Base-by-base conservation (phyloP, 352 stramenopile species). In the Pythium plurisporium region DNA sequence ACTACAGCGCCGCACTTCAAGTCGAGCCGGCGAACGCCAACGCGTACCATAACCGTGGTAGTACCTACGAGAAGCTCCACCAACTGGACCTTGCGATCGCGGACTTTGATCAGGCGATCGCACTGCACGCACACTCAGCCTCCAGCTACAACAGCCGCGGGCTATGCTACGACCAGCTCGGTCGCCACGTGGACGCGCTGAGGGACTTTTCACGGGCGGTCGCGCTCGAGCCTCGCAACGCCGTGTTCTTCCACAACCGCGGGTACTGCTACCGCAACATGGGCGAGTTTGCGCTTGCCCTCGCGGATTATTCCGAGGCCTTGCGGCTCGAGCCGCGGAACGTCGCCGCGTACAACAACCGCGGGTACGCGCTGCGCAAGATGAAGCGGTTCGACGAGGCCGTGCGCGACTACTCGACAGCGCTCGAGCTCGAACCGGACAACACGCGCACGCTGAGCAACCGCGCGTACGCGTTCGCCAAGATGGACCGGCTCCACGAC, bases 401-500 rank as follows among this genome's bases (percentile, higher is more conserved):
- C 10, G 72, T 92, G 30, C 62, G 65, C 4, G 86, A 95, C 67
- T 96, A 95, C 65, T 76, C 69, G 9, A 82, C 64, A 19, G 82
- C 82, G 41, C 62, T 96, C 2, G 38, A 65, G 29, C 75, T 93
- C 37, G 82, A 94, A 38, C 79, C 81, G n/a, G 61, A 47, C 43
- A 94, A 88, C 58, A 89, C 82, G 23, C 84, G 88, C 23, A 87
- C 81, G 23, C 71, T 91, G 20, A 92, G 87, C 62, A 95, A 95
- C 55, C 82, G 86, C 57, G 86, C 79, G 11, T 95, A 95, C 51
- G 91, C 80, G 51, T 79, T 77, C 45, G 87, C 86, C 25, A 94
- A 94, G 68, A 90, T 89, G 74, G 86, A 84, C 22, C 55, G 56
- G 20, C 74, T 85, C 26, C 49, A 70, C 49, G 67, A 81, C 42